phyloP scores from a whole-genome alignment of 2,329 filamentous ascomycete species.

The Fusarium bactridioides region DNA sequence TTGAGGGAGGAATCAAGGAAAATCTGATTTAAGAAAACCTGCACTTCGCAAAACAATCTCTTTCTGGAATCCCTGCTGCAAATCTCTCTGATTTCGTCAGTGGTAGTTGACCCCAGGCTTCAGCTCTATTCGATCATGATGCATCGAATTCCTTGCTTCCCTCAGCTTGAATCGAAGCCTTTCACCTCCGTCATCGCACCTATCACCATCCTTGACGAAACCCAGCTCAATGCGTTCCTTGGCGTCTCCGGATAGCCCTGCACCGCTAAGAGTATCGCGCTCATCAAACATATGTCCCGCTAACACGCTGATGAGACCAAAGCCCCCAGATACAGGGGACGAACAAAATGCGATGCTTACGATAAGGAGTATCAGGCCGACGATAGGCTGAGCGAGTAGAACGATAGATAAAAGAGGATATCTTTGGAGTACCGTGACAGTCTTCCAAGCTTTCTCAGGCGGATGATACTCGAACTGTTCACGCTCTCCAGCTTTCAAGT shows the following conservation, averaged over 20 bases:
- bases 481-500: not conserved
- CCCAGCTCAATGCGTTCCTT: not conserved
- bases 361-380: not conserved
- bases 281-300: rapidly evolving
- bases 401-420: not conserved
- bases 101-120: not conserved
- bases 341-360: not conserved
- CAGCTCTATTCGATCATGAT: not conserved
- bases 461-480: not conserved
- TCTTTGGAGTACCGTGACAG: not conserved
- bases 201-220: not conserved
- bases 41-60: not conserved
- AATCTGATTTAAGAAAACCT: rapidly evolving
- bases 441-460: not conserved
- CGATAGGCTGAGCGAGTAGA: not conserved
- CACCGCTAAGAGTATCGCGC: not conserved
- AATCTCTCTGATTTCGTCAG: not conserved
- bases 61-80: not conserved
- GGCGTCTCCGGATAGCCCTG: not conserved
- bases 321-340: not conserved
- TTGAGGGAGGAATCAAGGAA: not conserved
- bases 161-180: not conserved
- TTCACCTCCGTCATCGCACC: not conserved
- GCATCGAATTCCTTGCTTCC: not conserved
- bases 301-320: not conserved